Percentiles rank a stretch among this genome's conserved stretches.
Conservation (phyloP, 495 filamentous ascomycete species). For the Tuber magnatum region DNA sequence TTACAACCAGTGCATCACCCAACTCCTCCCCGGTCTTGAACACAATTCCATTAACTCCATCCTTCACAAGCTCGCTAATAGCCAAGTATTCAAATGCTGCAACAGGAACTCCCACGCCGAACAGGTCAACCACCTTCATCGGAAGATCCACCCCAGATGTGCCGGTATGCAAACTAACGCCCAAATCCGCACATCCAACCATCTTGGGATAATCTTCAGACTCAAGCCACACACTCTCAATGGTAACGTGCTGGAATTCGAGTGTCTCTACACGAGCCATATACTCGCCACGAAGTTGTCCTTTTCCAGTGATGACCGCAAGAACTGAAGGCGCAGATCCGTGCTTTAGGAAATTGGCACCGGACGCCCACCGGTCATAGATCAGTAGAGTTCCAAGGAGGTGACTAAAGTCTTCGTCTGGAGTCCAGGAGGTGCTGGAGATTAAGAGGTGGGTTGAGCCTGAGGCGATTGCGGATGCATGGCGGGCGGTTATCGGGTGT, state of each 20-base stretch:
- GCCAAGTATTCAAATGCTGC: slow-evolving; percentile 46
- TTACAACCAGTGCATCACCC: slow-evolving; percentile 20
- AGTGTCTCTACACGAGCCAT: slow-evolving; percentile 55
- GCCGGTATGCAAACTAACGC: slow-evolving; percentile 84
- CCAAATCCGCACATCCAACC: slow-evolving; percentile 81
- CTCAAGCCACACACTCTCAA: slow-evolving; percentile 75
- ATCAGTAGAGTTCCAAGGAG: slow-evolving; percentile 71
- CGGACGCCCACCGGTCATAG: slow-evolving; percentile 55
- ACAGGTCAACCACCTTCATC: slow-evolving; percentile 99
- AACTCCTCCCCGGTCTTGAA: slow-evolving; percentile 30
- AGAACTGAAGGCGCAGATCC: slow-evolving; percentile 55
- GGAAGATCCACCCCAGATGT: slow-evolving; percentile 91
- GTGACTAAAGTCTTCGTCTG: slow-evolving; percentile 88
- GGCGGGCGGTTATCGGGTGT: slow-evolving; percentile 53
- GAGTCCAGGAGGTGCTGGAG: slow-evolving; percentile 91
- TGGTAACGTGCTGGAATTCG: slow-evolving; percentile 55
- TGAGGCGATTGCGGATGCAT: slow-evolving; percentile 51
- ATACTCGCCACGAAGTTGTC: slow-evolving; percentile 73
- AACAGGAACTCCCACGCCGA: slow-evolving; percentile 86
- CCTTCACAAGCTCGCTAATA: slow-evolving; percentile 34
- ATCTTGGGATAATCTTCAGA: slow-evolving; percentile 76
- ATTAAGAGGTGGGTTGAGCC: slow-evolving; percentile 62
- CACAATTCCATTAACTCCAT: slow-evolving; percentile 35
- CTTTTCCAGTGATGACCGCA: slow-evolving; percentile 91
- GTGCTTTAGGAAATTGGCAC: slow-evolving; percentile 36